Base-by-base conservation (phyloP, 1,284 basidiomycete species). In the Malassezia caprae region DNA sequence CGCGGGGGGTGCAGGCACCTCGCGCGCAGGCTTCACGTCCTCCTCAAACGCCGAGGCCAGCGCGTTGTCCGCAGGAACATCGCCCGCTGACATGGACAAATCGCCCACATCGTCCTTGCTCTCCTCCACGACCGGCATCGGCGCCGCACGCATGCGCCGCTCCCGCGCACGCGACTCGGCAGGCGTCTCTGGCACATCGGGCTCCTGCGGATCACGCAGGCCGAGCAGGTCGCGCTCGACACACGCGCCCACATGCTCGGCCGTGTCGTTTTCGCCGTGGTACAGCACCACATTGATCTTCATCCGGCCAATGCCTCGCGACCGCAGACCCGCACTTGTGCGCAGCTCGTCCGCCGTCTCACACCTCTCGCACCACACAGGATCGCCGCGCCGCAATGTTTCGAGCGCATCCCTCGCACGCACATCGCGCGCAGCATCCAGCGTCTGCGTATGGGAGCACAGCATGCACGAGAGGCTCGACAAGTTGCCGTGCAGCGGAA, bases 241-340 rank as follows among this genome's bases (percentile, higher is more conserved):
- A 41, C 72, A 74, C 32, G 72, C 67, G 3, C 69, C 72, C 3
- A 94, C 88, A 17, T 83, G 82, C 67, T 93, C 88, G 1, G 87
- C 90, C 1, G 60, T 61, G 58, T 90, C 83, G 67, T 84, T 86
- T 76, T 91, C 89, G 69, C 93, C 90, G 61, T 90, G 89, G 72
- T 96, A 94, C 31, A 96, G 77, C 0, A 96, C 88, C 8, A 94
- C 88, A 58, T 85, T 86, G 0, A 89, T 86, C 34, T 89, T 83
- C 51, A 94, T 79, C 58, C 81, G 81, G 1, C 90, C 90, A 15
- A 90, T 81, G 1, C 85, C 84, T 37, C 90, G 79, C 8, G 84
- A 81, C 11, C 90, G 84, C 73, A 91, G 88, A 3, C 86, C 87
- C 12, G 85, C 77, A 15, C 84, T 77, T 46, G 83, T 80, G 27